Evolutionary conservation across 1,139 yeast species (phyloP).

Genomic region (Starmera stellimalicola): DNA sequence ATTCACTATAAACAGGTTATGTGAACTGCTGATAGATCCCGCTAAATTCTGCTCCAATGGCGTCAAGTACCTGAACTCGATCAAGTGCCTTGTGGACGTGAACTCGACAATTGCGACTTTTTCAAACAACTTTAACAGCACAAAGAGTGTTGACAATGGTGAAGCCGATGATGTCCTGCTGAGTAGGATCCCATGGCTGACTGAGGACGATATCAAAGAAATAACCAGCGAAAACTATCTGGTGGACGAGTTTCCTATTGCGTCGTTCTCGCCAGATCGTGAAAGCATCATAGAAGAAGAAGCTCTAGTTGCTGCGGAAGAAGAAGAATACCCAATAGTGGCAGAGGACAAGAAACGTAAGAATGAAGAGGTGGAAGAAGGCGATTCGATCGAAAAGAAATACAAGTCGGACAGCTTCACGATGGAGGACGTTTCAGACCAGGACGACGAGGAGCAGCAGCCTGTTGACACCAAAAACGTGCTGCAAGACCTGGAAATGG

Average conservation of each 20-base stretch:
- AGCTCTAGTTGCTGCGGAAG: constrained; percentile 11
- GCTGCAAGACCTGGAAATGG: not conserved
- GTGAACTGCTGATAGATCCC: constrained; percentile 42
- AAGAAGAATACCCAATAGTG: constrained; percentile 3
- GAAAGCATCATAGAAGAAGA: constrained; percentile 21
- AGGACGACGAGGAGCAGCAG: constrained; percentile 2
- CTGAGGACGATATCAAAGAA: constrained; percentile 22
- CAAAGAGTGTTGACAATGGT: constrained; percentile 4
- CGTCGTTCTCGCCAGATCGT: constrained; percentile 20
- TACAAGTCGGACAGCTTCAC: constrained; percentile 11
- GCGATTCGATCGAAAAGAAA: constrained; percentile 12
- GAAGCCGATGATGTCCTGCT: constrained; percentile 24
- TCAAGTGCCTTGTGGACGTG: constrained; percentile 25
- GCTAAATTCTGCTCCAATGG: constrained; percentile 25
- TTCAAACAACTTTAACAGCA: not conserved
- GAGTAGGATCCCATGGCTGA: constrained; percentile 39
- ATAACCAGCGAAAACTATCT: constrained; percentile 18
- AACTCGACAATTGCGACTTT: constrained; percentile 24
- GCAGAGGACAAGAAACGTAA: constrained; percentile 2
- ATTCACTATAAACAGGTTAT: constrained; percentile 45
- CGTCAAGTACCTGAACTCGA: constrained; percentile 29
- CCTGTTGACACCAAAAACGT: not conserved
- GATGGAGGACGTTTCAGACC: constrained; percentile 9
- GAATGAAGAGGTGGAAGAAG: constrained; percentile 7
- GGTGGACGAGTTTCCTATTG: constrained; percentile 16